These are phyloP conservation scores for Davidsoniella neocaledoniae DNA, from an alignment of 2,329 filamentous ascomycete genomes.

Conservation along the genomic window DNA sequence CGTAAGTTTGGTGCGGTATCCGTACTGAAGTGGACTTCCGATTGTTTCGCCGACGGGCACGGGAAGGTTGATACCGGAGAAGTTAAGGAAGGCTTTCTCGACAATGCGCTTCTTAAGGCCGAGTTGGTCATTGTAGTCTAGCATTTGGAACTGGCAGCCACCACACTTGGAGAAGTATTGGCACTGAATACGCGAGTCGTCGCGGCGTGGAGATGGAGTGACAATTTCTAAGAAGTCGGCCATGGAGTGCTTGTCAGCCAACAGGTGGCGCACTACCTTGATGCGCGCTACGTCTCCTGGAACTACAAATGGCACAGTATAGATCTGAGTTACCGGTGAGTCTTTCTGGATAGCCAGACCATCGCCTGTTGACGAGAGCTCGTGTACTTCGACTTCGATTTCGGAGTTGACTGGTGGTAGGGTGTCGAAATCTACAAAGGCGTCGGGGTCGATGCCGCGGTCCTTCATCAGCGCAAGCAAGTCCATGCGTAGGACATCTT, in stretches of 20 bases:
- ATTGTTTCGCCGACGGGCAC: slow-evolving; percentile 78
- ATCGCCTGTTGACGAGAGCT: slow-evolving; percentile 82
- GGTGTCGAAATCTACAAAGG: slow-evolving; percentile 16
- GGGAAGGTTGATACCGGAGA: slow-evolving; percentile 52
- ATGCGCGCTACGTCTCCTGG: slow-evolving; percentile 69
- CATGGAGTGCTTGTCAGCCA: slow-evolving; percentile 48
- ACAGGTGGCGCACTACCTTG: slow-evolving; percentile 60
- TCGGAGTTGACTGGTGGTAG: slow-evolving; percentile 56
- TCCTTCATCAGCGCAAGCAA: slow-evolving; percentile 37
- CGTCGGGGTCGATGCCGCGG: slow-evolving; percentile 18
- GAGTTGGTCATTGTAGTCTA: slow-evolving; percentile 75
- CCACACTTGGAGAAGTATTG: slow-evolving; percentile 76
- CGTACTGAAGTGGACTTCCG: slow-evolving; percentile 76
- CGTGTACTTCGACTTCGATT: slow-evolving; percentile 63
- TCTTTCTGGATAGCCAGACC: slow-evolving; percentile 53
- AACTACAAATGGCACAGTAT: slow-evolving; percentile 73
- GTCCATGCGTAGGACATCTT: slow-evolving; percentile 50
- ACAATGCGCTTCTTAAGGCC: slow-evolving; percentile 70
- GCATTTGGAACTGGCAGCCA: slow-evolving; percentile 96
- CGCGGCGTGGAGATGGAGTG: slow-evolving; percentile 55
- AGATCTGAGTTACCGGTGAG: slow-evolving; percentile 44
- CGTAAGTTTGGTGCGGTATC: slow-evolving; percentile 90
- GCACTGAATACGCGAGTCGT: slow-evolving; percentile 63
- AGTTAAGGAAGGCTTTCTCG: slow-evolving; percentile 82
- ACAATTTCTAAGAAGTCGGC: slow-evolving; percentile 71